Evolutionary conservation across 192 early-diverging fungal genomes (phyloP), one percentile per base, ranked within the genome.

Genomic region (Podila verticillata): DNA sequence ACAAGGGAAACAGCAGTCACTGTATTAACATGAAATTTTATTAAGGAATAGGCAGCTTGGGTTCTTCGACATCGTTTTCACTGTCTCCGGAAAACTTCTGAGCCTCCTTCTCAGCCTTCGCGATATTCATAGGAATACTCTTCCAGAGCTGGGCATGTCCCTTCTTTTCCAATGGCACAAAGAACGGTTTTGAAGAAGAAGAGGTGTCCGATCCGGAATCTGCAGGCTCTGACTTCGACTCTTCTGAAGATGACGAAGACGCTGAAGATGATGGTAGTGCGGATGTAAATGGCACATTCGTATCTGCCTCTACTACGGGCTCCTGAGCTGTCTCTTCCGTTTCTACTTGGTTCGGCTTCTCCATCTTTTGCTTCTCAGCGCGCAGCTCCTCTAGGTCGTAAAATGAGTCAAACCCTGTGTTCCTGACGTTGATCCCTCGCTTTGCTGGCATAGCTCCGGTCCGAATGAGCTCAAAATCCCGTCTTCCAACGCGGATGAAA

Each of bases 101-200:
- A 7, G 39, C 39, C 15, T 44, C 39, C 39, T 44, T 44, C 39
- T 44, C 39, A 44, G 39, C 39, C 39, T 44, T 44, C 1, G 39
- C 39, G 39, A 44, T 44, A 15, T 44, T 44, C 39, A 44, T 3
- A 44, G 75, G 69, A 13, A 72, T 68, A n/a, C 56, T 64, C 48
- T 80, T 80, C 77, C 77, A 80, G 24, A 80, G 59, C 35, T 80
- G 77, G 6, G 66, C 69, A 54, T 59, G 48, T 29, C 61, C 66
- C 34, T 63, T 72, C 31, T 72, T 72, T 24, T 63, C 34, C 19
- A 63, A 49, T 26, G 49, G 35, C 5, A 35, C 47, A 44, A 65
- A 66, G 24, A 48, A 70, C 1, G 62, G 68, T 49, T 70, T 79
- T 47, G 61, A 64, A 39, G 68, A 34, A 3, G 58, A 34, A 7